Conservation (phyloP, 805 yeast species). For the Suhomyces xylopsoci region DNA sequence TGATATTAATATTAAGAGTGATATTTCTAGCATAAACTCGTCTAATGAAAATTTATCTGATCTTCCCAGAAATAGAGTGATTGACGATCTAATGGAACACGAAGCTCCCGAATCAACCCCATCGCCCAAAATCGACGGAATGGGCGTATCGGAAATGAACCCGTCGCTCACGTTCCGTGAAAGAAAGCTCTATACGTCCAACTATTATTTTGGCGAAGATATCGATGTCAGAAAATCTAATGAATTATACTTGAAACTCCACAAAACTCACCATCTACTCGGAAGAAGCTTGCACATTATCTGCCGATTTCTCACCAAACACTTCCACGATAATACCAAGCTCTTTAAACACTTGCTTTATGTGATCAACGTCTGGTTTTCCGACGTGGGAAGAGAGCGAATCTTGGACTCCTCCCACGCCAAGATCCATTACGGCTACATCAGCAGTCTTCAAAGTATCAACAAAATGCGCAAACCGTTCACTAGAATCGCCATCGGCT, state of each 20-base stretch:
- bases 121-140: conserved; percentile 43
- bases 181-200: conserved; percentile 58
- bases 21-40: background rate
- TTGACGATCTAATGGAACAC: background rate
- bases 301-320: conserved; percentile 42
- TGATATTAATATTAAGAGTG: no score
- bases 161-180: conserved; percentile 58
- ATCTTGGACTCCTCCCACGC: conserved; percentile 57
- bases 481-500: conserved; percentile 76
- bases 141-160: conserved; percentile 47
- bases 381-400: conserved; percentile 75
- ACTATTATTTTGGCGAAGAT: conserved; percentile 61
- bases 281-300: conserved; percentile 64
- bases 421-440: conserved; percentile 51
- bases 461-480: conserved; percentile 63
- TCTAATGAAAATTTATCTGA: background rate
- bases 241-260: conserved; percentile 44
- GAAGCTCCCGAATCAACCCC: conserved; percentile 8
- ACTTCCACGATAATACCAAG: conserved; percentile 62
- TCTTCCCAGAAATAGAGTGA: background rate
- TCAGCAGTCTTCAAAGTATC: conserved; percentile 59
- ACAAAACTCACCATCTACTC: conserved; percentile 55
- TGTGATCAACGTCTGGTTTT: conserved; percentile 70
- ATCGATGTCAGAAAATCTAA: conserved; percentile 40
- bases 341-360: conserved; percentile 59